phyloP scores from a whole-genome alignment of 2,329 filamentous ascomycete genomes.

The Alternaria angustiovoidea region DNA sequence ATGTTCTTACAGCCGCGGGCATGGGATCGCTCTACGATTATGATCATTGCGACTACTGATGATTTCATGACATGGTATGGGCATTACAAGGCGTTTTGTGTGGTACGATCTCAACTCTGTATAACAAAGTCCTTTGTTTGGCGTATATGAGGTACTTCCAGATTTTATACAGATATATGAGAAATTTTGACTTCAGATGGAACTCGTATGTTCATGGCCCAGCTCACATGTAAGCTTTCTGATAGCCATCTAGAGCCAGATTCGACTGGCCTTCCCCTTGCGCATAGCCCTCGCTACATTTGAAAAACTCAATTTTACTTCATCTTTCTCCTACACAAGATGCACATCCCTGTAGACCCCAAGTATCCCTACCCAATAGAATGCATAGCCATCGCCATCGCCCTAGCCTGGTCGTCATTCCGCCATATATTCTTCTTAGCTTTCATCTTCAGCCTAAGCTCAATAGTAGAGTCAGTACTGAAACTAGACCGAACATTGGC shows the following conservation, averaged over 20 bases:
- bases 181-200: not conserved
- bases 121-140: not conserved
- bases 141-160: not conserved
- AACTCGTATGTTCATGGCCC: not conserved
- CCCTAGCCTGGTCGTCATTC: conserved; percentile 3
- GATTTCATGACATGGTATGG: not conserved
- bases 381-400: conserved; percentile 9
- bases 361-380: not conserved
- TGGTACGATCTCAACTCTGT: conserved; percentile 2
- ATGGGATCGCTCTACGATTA: conserved; percentile 38
- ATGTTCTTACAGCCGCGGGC: conserved; percentile 38
- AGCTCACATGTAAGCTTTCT: not conserved
- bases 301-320: not conserved
- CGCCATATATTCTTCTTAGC: not conserved
- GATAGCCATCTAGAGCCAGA: not conserved
- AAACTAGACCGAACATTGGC: conserved; percentile 1
- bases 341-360: not conserved
- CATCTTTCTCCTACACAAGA: not conserved
- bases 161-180: not conserved
- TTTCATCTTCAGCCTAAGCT: not conserved
- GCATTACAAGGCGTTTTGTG: conserved; percentile 10
- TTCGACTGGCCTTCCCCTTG: too few species aligned
- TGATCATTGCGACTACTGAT: conserved; percentile 30
- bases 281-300: not conserved
- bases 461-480: not conserved